phyloP scores from a whole-genome alignment of 805 yeast species.

The Myxozyma udenii region DNA sequence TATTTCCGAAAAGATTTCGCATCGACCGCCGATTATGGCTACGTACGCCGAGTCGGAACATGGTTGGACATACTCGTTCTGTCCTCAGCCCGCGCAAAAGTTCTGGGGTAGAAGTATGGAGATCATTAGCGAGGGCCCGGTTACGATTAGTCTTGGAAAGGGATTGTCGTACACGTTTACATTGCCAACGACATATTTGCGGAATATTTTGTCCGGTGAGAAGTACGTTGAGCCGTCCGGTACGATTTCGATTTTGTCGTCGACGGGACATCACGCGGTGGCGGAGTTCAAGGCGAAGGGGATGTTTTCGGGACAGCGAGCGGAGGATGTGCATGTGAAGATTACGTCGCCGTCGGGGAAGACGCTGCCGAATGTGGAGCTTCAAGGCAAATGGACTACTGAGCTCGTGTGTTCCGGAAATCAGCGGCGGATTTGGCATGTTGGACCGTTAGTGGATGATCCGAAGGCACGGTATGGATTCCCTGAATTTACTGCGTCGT shows the following conservation, averaged over 20 bases:
- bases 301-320: slow-evolving; percentile 72
- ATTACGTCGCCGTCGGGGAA: slow-evolving; percentile 41
- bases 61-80: slow-evolving; percentile 57
- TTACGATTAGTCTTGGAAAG: slow-evolving; percentile 53
- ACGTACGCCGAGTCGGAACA: slow-evolving; percentile 61
- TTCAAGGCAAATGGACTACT: slow-evolving; percentile 84
- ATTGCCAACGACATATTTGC: slow-evolving; percentile 77
- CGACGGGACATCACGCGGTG: slow-evolving; percentile 65
- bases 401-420: slow-evolving; percentile 45
- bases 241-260: slow-evolving; percentile 57
- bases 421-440: slow-evolving; percentile 56
- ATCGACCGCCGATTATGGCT: slow-evolving; percentile 84
- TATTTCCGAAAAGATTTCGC: slow-evolving; percentile 80
- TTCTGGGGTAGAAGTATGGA: slow-evolving; percentile 95
- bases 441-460: slow-evolving; percentile 59
- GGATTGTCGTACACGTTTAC: slow-evolving; percentile 57
- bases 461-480: slow-evolving; percentile 74
- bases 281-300: slow-evolving; percentile 78
- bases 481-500: slow-evolving; percentile 72
- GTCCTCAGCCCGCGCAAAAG: slow-evolving; percentile 71
- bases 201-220: slow-evolving; percentile 92
- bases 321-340: slow-evolving; percentile 58
- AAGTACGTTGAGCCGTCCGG: slow-evolving; percentile 86
- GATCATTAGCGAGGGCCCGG: slow-evolving; percentile 67
- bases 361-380: slow-evolving; percentile 37